phyloP scores from a whole-genome alignment of 2,329 filamentous ascomycete genomes.

The Cladosporium oxysporum region DNA sequence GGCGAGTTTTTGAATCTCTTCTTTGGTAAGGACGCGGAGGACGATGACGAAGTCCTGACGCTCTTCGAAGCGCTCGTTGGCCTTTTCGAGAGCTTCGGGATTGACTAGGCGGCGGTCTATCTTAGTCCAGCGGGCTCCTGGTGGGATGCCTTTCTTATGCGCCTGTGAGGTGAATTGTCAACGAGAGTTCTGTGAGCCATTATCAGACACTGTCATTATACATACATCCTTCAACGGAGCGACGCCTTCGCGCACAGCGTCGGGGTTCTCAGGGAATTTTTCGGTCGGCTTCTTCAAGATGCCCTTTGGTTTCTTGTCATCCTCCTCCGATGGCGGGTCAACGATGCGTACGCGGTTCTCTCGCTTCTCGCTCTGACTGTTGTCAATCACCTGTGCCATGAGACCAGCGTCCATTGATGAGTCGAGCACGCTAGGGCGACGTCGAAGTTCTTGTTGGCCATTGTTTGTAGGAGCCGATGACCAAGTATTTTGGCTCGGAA shows the following conservation, averaged over 20 bases:
- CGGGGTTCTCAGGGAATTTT: constrained; percentile 83
- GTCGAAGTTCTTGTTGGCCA: constrained; percentile 6
- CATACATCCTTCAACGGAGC: constrained; percentile 80
- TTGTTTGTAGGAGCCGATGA: constrained; percentile 24
- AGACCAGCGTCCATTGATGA: constrained; percentile 32
- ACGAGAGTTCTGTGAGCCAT: not conserved
- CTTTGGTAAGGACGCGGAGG: constrained; percentile 78
- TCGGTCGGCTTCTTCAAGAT: constrained; percentile 82
- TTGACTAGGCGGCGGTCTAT: constrained; percentile 87
- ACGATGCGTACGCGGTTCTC: constrained; percentile 59
- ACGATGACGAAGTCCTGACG: constrained; percentile 94
- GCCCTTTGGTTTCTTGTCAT: constrained; percentile 71
- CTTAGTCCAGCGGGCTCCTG: constrained; percentile 88
- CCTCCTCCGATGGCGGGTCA: constrained; percentile 65
- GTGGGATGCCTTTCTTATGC: constrained; percentile 44
- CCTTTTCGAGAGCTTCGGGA: constrained; percentile 78
- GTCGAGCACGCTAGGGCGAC: constrained; percentile 37
- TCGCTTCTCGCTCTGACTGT: constrained; percentile 34
- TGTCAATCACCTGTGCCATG: constrained; percentile 37
- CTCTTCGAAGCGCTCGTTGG: constrained; percentile 90
- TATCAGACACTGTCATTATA: constrained; percentile 15
- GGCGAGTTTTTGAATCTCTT: constrained; percentile 87
- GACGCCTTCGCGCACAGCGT: constrained; percentile 83
- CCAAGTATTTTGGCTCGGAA: constrained; percentile 10
- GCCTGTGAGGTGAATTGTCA: constrained; percentile 29